Conservation (phyloP, 2,329 filamentous ascomycete species). For the Neofusicoccum umdonicola region DNA sequence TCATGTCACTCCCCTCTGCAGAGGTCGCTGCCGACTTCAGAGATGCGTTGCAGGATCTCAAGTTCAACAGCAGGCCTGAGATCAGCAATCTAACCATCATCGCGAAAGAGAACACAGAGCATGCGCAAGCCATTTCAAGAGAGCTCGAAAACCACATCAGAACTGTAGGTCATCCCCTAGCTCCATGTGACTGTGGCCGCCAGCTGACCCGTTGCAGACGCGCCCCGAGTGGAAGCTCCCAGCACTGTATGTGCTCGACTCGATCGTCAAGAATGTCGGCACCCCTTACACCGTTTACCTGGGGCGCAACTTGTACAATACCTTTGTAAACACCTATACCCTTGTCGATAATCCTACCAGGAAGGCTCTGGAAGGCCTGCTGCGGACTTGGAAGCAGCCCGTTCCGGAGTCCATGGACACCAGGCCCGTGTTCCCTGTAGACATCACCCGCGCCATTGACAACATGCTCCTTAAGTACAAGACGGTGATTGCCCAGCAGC, state of each 20-base stretch:
- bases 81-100: constrained; percentile 98
- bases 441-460: constrained; percentile 87
- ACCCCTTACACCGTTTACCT: constrained; percentile 97
- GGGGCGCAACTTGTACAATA: constrained; percentile 84
- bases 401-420: constrained; percentile 90
- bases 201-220: constrained; percentile 61
- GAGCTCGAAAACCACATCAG: constrained; percentile 91
- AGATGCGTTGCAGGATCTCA: constrained; percentile 87
- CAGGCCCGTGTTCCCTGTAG: constrained; percentile 85
- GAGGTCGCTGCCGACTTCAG: constrained; percentile 95
- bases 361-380: constrained; percentile 92
- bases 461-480: constrained; percentile 86
- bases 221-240: constrained; percentile 86
- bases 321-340: constrained; percentile 95
- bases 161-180: constrained; percentile 66
- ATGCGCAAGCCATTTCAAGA: constrained; percentile 88
- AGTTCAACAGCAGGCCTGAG: constrained; percentile 86
- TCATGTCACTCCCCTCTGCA: constrained; percentile 67
- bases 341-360: constrained; percentile 80
- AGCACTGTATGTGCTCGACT: constrained; percentile 96
- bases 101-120: constrained; percentile 93
- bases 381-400: constrained; percentile 97
- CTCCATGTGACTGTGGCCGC: not conserved
- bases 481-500: constrained; percentile 59
- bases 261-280: constrained; percentile 97